These are phyloP conservation scores for Choiromyces venosus DNA, from an alignment of 495 filamentous ascomycete genomes.

Conservation along the genomic window DNA sequence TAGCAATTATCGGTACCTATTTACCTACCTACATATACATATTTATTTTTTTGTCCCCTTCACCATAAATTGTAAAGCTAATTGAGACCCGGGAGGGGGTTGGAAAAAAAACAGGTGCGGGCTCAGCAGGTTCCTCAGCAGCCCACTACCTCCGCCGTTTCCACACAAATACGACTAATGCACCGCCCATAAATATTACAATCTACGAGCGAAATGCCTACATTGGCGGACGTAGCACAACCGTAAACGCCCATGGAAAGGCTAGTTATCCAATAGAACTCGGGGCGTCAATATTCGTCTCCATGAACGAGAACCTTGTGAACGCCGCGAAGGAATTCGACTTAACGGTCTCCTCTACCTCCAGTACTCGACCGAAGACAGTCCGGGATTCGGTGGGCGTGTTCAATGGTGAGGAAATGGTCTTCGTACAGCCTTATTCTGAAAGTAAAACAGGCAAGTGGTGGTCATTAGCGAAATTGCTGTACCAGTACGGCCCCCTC, in stretches of 20 bases:
- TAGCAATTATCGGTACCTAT: slow-evolving; percentile 36
- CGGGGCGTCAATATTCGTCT: slow-evolving; percentile 87
- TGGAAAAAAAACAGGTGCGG: slow-evolving; percentile 63
- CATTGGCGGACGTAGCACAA: slow-evolving; percentile 84
- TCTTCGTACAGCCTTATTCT: slow-evolving; percentile 52
- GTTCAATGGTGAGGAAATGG: slow-evolving; percentile 76
- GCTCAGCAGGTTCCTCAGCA: slow-evolving; percentile 78
- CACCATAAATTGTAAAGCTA: neutral
- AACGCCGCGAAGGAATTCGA: slow-evolving; percentile 68
- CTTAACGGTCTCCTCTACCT: slow-evolving; percentile 49
- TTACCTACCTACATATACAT: no score
- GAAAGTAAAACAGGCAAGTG: slow-evolving; percentile 53
- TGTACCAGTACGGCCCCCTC: slow-evolving; percentile 74
- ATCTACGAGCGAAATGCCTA: slow-evolving; percentile 76
- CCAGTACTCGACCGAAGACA: slow-evolving; percentile 27
- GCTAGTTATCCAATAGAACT: slow-evolving; percentile 70
- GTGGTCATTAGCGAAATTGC: slow-evolving; percentile 72
- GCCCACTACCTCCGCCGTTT: slow-evolving; percentile 75
- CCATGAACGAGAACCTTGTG: slow-evolving; percentile 75
- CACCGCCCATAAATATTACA: slow-evolving; percentile 62
- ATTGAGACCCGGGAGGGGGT: neutral
- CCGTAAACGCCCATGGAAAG: slow-evolving; percentile 72
- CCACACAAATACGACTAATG: slow-evolving; percentile 51
- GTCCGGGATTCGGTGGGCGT: slow-evolving; percentile 45
- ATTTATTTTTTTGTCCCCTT: no score